Base-by-base conservation (phyloP, 768 basidiomycete genomes). In the Termitomyces sp. region DNA sequence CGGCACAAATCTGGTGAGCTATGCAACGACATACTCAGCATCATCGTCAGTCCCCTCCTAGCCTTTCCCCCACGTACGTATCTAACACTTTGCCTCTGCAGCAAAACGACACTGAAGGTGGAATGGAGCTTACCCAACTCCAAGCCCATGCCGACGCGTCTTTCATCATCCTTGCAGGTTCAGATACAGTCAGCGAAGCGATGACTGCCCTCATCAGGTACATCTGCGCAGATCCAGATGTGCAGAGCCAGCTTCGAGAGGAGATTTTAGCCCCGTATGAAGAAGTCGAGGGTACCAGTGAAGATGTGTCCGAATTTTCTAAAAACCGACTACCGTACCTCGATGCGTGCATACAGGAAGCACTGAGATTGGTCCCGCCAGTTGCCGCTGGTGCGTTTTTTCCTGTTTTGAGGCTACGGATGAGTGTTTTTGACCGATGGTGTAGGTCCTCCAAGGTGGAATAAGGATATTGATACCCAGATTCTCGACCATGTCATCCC, bases 281-380 rank as follows among this genome's bases (percentile, higher is more conserved):
- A 48, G 30, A 28, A 3, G 6, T 3, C 20, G 59, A 53, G 13
- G 64, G 55, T n/a, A 53, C 43, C 9, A 35, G 57, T 16, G 66
- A 64, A 23, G 58, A 65, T 48, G 38, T 48, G 30, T 40, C 28
- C 16, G 58, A 48, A 4, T 41, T 67, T 14, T 28, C 51, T 1
- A 59, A 64, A 28, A 35, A 23, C 20, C 33, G 50, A 36, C 52
- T 68, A 20, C 63, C 67, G 4, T 68, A 63, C 30, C 68, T 69
- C 38, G 38, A 53, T 28, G 51, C 51, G 10, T 68, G 69, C 41
- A 52, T 68, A 14, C 68, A 69, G 55, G 68, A 69, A 54, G 57
- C 64, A n/a, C 60, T 69, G 14, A 58, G 68, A 12, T 43, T 68
- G 18, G 59, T 64, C 7, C 67, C 69, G 18, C 67, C 69, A 16